These are phyloP conservation scores for Fallopia convolvulus DNA, from an alignment of 148 eudicot genomes.

Conservation along the genomic window DNA sequence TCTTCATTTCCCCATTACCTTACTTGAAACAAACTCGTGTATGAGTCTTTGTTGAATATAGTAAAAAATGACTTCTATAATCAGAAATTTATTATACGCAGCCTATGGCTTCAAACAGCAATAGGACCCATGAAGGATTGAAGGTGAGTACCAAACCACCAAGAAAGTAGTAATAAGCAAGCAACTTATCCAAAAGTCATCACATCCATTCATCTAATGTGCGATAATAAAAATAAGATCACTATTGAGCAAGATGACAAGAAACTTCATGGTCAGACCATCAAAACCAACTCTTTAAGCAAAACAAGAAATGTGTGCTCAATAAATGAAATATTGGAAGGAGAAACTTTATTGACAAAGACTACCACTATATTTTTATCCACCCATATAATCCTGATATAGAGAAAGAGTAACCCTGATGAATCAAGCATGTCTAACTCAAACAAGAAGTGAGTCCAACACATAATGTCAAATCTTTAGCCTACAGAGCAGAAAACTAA, in stretches of 20 bases:
- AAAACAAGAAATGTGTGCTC: background rate
- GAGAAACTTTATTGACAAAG: background rate
- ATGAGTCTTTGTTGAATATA: background rate
- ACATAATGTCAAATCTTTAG: background rate
- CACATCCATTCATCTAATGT: background rate
- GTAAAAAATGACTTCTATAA: background rate
- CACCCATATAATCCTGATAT: background rate
- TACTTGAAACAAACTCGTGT: background rate
- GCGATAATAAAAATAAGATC: background rate
- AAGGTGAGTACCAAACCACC: background rate
- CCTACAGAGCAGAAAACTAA: background rate
- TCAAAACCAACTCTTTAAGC: background rate
- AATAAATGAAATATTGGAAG: background rate
- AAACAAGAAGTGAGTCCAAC: conserved; percentile 6
- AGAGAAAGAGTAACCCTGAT: background rate
- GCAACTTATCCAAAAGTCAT: background rate
- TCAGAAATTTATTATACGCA: background rate
- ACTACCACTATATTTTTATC: background rate
- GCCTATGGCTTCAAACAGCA: background rate
- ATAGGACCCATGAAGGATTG: background rate
- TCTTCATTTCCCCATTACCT: background rate
- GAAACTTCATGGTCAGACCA: background rate
- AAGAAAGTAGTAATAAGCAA: conserved; percentile 1
- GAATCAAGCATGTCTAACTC: background rate
- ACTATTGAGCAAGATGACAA: background rate